Percentiles rank a stretch among this genome's conserved stretches.
phyloP scores from a whole-genome alignment of 148 eudicot genomes.

The Silene uniflora region DNA sequence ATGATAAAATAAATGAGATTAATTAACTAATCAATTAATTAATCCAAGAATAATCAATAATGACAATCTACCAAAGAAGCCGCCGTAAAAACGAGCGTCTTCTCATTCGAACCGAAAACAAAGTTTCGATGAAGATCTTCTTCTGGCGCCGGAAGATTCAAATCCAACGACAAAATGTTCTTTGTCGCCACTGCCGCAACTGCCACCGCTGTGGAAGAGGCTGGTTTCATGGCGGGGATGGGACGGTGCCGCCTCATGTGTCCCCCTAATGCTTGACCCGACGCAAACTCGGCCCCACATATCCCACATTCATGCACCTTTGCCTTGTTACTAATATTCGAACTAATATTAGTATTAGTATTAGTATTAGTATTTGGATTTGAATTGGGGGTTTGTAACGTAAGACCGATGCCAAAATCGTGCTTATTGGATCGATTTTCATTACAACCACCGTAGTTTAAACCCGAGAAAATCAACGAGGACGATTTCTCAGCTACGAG shows the following conservation, averaged over 20 bases:
- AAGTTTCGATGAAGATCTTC: conserved; percentile 38
- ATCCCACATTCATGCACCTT: conserved; percentile 52
- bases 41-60: conserved; percentile 27
- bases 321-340: conserved; percentile 11
- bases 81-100: conserved; percentile 53
- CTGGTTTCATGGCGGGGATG: conserved; percentile 2
- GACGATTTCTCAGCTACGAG: neutral
- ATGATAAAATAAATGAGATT: conserved; percentile 7
- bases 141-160: conserved; percentile 69
- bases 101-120: conserved; percentile 42
- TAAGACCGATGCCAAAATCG: conserved; percentile 18
- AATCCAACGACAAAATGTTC: conserved; percentile 48
- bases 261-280: conserved; percentile 60
- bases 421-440: too few relatives aligned
- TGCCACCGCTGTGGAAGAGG: neutral
- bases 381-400: conserved; percentile 35
- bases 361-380: neutral
- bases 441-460: too few relatives aligned
- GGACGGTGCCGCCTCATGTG: conserved; percentile 68
- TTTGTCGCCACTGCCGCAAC: neutral
- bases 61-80: conserved; percentile 66
- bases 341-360: neutral
- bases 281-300: conserved; percentile 49
- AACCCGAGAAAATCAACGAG: too few relatives aligned
- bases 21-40: neutral